These are phyloP conservation scores for Marchantia polymorpha DNA, from an alignment of 225 moss, liverwort and hornwort species.

Conservation along the genomic window DNA sequence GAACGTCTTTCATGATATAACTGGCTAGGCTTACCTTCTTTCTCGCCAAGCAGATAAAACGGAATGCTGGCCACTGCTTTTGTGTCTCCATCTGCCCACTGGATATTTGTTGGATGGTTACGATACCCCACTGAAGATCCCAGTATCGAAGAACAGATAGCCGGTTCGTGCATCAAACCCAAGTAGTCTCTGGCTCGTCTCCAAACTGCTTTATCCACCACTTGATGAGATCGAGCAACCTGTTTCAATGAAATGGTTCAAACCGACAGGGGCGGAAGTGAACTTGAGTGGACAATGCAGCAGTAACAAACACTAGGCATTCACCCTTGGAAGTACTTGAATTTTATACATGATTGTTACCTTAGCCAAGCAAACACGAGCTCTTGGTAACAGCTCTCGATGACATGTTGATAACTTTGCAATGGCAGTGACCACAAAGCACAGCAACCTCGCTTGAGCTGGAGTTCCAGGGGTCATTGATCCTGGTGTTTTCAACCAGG, in stretches of 20 bases:
- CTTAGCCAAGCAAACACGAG: conserved; percentile 92
- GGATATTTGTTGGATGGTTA: conserved; percentile 67
- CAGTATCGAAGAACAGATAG: conserved; percentile 84
- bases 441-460: conserved; percentile 85
- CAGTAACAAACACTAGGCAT: not conserved
- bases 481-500: conserved; percentile 53
- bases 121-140: conserved; percentile 68
- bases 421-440: conserved; percentile 90
- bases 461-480: conserved; percentile 55
- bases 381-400: conserved; percentile 82
- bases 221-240: conserved; percentile 92
- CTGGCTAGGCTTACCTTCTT: conserved; percentile 50
- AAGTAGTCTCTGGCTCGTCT: conserved; percentile 84
- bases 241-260: conserved; percentile 11
- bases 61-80: conserved; percentile 85
- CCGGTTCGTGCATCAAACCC: conserved; percentile 93
- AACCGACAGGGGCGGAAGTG: not conserved
- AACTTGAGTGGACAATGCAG: not conserved
- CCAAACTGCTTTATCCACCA: conserved; percentile 83
- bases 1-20: no score
- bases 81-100: conserved; percentile 79
- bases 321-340: not conserved
- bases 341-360: conserved; percentile 31
- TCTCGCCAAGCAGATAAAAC: conserved; percentile 86
- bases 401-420: conserved; percentile 89